phyloP scores from a whole-genome alignment of 345 rosid genomes.

The Corymbia maculata region DNA sequence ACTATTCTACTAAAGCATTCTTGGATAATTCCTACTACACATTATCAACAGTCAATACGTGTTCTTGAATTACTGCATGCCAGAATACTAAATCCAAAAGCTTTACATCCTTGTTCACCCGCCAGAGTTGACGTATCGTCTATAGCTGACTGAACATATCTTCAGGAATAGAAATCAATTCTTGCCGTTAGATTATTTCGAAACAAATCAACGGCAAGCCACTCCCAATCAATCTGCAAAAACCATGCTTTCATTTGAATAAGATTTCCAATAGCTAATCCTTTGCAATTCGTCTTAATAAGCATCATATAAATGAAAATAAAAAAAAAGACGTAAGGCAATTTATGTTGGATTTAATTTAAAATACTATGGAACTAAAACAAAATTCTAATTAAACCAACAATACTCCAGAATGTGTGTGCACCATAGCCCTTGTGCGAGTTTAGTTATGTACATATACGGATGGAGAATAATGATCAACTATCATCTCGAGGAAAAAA shows the following conservation, averaged over 20 bases:
- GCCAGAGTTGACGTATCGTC: rapidly evolving
- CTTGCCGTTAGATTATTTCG: no score
- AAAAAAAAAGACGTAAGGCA: no score
- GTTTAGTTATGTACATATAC: neutral
- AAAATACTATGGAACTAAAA: no score
- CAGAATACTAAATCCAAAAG: neutral
- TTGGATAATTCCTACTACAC: neutral
- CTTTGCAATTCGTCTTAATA: neutral
- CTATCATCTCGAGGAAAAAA: neutral
- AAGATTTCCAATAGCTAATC: neutral
- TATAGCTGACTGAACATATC: no score
- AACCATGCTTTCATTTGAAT: neutral
- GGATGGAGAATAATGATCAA: neutral
- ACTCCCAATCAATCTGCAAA: no score
- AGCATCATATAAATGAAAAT: neutral
- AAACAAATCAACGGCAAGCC: no score
- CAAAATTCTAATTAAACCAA: rapidly evolving
- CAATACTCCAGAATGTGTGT: neutral
- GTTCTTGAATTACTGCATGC: neutral
- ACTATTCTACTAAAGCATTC: neutral
- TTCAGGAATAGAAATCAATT: no score
- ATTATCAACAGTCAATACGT: neutral
- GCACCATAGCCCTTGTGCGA: neutral
- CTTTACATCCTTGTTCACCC: neutral
- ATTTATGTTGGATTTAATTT: no score